phyloP scores from a whole-genome alignment of 2,329 filamentous ascomycete species.

The Triangularia setosa region DNA sequence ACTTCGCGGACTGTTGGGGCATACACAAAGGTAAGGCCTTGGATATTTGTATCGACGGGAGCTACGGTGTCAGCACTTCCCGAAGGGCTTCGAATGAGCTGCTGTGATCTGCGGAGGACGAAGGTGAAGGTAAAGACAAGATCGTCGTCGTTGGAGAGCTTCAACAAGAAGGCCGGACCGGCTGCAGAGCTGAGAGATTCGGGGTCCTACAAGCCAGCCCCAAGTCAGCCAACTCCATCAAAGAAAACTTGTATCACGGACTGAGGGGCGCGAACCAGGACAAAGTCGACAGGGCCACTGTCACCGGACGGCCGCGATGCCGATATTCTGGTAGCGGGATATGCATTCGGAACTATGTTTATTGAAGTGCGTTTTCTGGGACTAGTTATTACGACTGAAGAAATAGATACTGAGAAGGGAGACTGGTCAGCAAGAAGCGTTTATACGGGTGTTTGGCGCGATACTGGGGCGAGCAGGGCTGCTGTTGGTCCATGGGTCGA shows the following conservation, averaged over 20 bases:
- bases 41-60: constrained; percentile 69
- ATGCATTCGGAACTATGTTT: constrained; percentile 78
- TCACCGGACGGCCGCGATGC: constrained; percentile 72
- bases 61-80: constrained; percentile 48
- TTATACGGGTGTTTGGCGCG: neutral
- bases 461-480: neutral
- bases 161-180: constrained; percentile 74
- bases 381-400: constrained; percentile 77
- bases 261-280: constrained; percentile 65
- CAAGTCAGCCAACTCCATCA: neutral
- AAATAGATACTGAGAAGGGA: constrained; percentile 68
- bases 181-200: constrained; percentile 51
- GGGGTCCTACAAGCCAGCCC: constrained; percentile 61
- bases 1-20: constrained; percentile 82
- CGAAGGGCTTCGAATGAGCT: constrained; percentile 38
- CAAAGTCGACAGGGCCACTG: constrained; percentile 75
- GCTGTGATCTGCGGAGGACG: constrained; percentile 57
- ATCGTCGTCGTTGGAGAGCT: constrained; percentile 86
- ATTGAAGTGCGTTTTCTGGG: constrained; percentile 72
- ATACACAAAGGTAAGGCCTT: constrained; percentile 87
- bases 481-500: neutral
- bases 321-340: constrained; percentile 73
- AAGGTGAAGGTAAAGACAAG: constrained; percentile 92
- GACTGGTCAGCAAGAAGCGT: constrained; percentile 21
- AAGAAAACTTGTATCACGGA: neutral